Evolutionary conservation across 1,284 basidiomycete genomes (phyloP).

Genomic region (Trametes sp.): DNA sequence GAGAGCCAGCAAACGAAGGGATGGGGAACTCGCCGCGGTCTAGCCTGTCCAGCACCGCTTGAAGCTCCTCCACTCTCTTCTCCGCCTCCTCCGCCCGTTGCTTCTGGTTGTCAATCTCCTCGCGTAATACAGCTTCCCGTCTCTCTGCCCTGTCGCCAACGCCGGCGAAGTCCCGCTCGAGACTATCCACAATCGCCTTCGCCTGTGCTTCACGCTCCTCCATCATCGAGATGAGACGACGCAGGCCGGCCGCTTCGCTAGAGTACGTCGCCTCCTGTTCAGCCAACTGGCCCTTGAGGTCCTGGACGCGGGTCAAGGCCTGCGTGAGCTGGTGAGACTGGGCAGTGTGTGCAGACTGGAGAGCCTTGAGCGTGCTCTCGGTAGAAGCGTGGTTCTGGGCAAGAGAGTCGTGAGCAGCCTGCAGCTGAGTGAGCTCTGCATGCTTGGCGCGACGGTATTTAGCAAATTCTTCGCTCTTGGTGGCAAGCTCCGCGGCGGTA

Average conservation of each 20-base stretch:
- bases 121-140: slow-evolving; percentile 67
- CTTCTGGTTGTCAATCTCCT: slow-evolving; percentile 72
- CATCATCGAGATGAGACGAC: slow-evolving; percentile 79
- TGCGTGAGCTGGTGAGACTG: slow-evolving; percentile 76
- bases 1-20: slow-evolving; percentile 49
- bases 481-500: slow-evolving; percentile 61
- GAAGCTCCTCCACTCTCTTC: slow-evolving; percentile 64
- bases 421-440: slow-evolving; percentile 75
- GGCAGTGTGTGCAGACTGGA: slow-evolving; percentile 72
- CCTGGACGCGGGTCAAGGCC: slow-evolving; percentile 73
- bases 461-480: slow-evolving; percentile 76
- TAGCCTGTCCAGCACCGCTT: slow-evolving; percentile 69
- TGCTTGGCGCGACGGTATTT: slow-evolving; percentile 78
- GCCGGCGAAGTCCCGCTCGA: slow-evolving; percentile 81
- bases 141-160: slow-evolving; percentile 74
- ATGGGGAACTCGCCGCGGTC: slow-evolving; percentile 72
- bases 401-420: slow-evolving; percentile 74
- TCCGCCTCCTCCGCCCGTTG: slow-evolving; percentile 68
- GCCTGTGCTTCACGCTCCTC: slow-evolving; percentile 85
- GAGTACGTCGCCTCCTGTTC: slow-evolving; percentile 83
- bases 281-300: slow-evolving; percentile 75
- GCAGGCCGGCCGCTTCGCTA: slow-evolving; percentile 74
- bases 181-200: slow-evolving; percentile 76
- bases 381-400: slow-evolving; percentile 67
- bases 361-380: slow-evolving; percentile 69